Percentiles rank a stretch among this genome's conserved stretches.
These are phyloP conservation scores for Cyphellophora europaea DNA, from an alignment of 2,329 filamentous ascomycete genomes.

Conservation along the genomic window DNA sequence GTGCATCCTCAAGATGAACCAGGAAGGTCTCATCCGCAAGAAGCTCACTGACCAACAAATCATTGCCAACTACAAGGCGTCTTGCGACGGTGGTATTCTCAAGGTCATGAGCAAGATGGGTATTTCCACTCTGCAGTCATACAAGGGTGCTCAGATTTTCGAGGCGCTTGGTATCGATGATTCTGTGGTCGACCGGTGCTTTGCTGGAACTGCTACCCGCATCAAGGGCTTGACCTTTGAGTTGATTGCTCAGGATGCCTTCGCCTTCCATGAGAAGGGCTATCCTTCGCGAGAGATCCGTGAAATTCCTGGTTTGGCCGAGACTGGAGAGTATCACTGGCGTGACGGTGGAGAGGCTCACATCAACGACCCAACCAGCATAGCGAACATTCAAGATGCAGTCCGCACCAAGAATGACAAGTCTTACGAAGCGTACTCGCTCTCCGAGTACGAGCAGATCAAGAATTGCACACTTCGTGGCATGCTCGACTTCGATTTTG, in stretches of 20 bases:
- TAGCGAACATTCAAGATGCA: constrained; percentile 94
- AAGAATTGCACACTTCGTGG: constrained; percentile 92
- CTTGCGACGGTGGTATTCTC: constrained; percentile 87
- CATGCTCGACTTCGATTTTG: constrained; percentile 92
- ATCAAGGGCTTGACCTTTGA: constrained; percentile 93
- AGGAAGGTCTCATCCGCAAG: constrained; percentile 86
- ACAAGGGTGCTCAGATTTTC: constrained; percentile 97
- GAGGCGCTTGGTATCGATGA: constrained; percentile 92
- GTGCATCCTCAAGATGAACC: constrained; percentile 93
- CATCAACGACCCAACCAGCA: constrained; percentile 87
- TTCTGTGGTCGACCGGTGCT: constrained; percentile 84
- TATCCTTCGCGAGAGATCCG: constrained; percentile 74
- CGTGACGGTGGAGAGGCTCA: constrained; percentile 91
- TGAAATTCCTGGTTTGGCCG: constrained; percentile 68
- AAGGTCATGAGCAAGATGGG: constrained; percentile 99
- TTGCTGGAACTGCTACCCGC: constrained; percentile 85
- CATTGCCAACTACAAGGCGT: constrained; percentile 94
- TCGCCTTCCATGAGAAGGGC: constrained; percentile 88
- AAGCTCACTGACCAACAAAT: constrained; percentile 72
- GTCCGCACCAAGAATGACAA: constrained; percentile 97
- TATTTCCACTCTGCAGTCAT: constrained; percentile 90
- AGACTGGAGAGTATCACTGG: constrained; percentile 98
- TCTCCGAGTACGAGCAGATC: constrained; percentile 89
- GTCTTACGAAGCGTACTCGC: constrained; percentile 93
- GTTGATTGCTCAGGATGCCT: constrained; percentile 84